Evolutionary conservation across 2,329 filamentous ascomycete genomes (phyloP).

Genomic region (Shiraia bambusicola): DNA sequence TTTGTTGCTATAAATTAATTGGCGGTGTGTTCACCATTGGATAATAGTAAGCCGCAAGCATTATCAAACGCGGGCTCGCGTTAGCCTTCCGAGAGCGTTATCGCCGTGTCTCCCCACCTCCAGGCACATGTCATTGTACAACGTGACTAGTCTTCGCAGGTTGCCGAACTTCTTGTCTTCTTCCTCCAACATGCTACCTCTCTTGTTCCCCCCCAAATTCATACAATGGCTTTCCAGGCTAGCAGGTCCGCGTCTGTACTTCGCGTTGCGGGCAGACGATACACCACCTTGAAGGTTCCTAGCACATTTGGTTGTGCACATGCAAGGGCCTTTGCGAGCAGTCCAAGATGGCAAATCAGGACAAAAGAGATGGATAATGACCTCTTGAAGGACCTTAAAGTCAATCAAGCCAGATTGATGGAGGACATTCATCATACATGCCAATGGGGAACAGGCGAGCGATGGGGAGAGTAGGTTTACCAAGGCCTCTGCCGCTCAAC

Average conservation of each 20-base stretch:
- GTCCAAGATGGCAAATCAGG: constrained; percentile 40
- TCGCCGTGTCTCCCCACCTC: constrained; percentile 21
- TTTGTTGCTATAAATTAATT: neutral
- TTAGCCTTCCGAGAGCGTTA: constrained; percentile 15
- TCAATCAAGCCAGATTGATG: constrained; percentile 62
- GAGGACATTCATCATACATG: constrained; percentile 65
- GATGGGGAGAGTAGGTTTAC: constrained; percentile 62
- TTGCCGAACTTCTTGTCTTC: constrained; percentile 15
- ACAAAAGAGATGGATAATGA: constrained; percentile 54
- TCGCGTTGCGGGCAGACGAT: constrained; percentile 23
- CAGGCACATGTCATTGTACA: constrained; percentile 23
- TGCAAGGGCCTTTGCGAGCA: constrained; percentile 32
- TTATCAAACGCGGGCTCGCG: constrained; percentile 16
- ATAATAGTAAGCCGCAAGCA: constrained; percentile 12
- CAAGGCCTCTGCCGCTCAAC: neutral
- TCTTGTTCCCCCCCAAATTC: constrained; percentile 2
- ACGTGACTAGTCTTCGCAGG: constrained; percentile 10
- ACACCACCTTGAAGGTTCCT: constrained; percentile 18
- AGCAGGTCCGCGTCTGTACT: constrained; percentile 14
- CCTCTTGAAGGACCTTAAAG: constrained; percentile 55
- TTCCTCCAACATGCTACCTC: constrained; percentile 8
- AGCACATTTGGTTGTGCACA: constrained; percentile 7
- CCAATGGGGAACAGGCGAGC: constrained; percentile 65
- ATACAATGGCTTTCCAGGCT: constrained; percentile 17
- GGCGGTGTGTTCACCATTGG: constrained; percentile 11